Conservation (phyloP, 768 basidiomycete genomes). For the Suillus bovinus region DNA sequence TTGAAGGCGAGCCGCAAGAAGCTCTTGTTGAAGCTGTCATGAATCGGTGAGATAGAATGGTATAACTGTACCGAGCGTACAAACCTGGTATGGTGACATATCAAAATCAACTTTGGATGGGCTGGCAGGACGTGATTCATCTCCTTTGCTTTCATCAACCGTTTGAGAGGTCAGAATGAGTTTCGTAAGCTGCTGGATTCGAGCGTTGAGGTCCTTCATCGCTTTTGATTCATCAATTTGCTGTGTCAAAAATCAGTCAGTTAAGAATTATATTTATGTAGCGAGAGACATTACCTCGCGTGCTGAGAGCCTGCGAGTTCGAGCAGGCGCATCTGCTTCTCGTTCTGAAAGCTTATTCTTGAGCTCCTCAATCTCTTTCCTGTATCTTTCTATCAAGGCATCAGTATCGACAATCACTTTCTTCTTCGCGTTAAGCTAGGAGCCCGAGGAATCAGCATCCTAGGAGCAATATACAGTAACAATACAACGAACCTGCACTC, state of each 20-base stretch:
- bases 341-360: conserved; percentile 69
- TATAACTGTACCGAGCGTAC: conserved; percentile 3
- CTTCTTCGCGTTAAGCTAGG: conserved; percentile 74
- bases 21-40: conserved; percentile 79
- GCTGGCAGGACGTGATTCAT: conserved; percentile 76
- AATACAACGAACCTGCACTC: conserved; percentile 52
- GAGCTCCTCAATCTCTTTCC: conserved; percentile 92
- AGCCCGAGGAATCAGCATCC: background rate
- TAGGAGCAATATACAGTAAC: conserved; percentile 27
- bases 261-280: background rate
- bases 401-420: conserved; percentile 93
- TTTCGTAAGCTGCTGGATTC: conserved; percentile 82
- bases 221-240: conserved; percentile 85
- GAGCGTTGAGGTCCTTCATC: conserved; percentile 77
- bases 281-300: conserved; percentile 35
- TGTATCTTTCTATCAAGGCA: conserved; percentile 90
- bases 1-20: conserved; percentile 74
- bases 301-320: conserved; percentile 45
- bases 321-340: conserved; percentile 59
- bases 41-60: background rate
- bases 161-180: conserved; percentile 85
- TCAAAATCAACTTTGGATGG: conserved; percentile 91
- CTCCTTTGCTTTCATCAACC: conserved; percentile 66
- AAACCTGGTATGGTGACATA: conserved; percentile 81
- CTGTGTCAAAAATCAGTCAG: conserved; percentile 34